Percentiles rank a stretch among this genome's conserved stretches.
Evolutionary conservation across 805 yeast species (phyloP).

Genomic region (Saccharomycopsis sp.): DNA sequence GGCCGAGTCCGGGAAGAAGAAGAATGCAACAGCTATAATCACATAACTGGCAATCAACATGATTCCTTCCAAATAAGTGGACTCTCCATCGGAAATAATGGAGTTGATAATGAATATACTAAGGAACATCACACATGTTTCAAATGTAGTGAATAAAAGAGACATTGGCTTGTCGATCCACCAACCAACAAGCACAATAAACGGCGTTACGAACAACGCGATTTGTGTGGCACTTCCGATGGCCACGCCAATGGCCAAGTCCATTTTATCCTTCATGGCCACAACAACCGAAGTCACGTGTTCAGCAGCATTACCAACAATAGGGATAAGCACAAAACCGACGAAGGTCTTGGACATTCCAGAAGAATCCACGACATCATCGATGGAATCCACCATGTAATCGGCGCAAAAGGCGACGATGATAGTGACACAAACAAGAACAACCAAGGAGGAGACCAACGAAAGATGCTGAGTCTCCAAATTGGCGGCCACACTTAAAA

Average conservation of each 20-base stretch:
- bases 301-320: conserved; percentile 98
- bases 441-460: conserved; percentile 39
- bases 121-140: conserved; percentile 84
- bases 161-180: conserved; percentile 84
- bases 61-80: conserved; percentile 95
- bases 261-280: conserved; percentile 95
- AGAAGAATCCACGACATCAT: conserved; percentile 72
- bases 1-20: conserved; percentile 63
- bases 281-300: conserved; percentile 95
- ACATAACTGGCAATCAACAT: conserved; percentile 82
- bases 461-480: conserved; percentile 30
- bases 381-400: conserved; percentile 87
- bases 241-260: conserved; percentile 93
- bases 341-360: conserved; percentile 92
- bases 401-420: conserved; percentile 89
- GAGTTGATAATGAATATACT: conserved; percentile 84
- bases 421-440: conserved; percentile 59
- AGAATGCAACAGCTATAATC: conserved; percentile 85
- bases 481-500: conserved; percentile 22
- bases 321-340: conserved; percentile 89
- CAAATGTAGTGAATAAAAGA: conserved; percentile 83
- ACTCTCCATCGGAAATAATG: conserved; percentile 85
- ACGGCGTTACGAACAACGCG: conserved; percentile 91
- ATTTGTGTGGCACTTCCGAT: conserved; percentile 93
- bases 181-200: conserved; percentile 93